Base-by-base conservation (phyloP, 805 yeast genomes). In the Danielia reshetovae region DNA sequence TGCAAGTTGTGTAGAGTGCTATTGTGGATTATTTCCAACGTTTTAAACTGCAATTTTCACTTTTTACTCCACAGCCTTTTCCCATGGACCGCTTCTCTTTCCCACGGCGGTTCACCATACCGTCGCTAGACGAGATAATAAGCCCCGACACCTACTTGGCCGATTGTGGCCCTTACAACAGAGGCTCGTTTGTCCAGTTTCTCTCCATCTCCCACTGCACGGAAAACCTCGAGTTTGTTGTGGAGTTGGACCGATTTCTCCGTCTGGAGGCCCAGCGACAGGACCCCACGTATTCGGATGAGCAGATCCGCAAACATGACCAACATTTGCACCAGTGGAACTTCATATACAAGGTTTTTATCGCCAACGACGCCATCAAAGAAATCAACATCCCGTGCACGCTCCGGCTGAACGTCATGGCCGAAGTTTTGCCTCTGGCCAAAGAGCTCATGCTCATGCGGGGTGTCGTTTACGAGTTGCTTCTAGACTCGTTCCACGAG, bases 211-310 rank as follows among this genome's bases (percentile, higher is more conserved):
- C 52, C 19, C 70, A 65, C 40, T 64, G 70, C 46, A 41, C 55
- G 29, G 70, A 65, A 38, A 64, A 63, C 45, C 50, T 55, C 23
- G 66, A 62, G 39, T 64, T 61, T 31, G 42, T 64, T 14, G 26
- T 53, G 17, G 57, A 51, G 27, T 36, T 57, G 14, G 54, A 55
- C 36, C 27, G 32, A 4, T 49, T 46, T 27, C 35, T 51, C 16
- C 18, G 30, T 5, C 14, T 29, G 6, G 13, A 23, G 15, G 30
- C 18, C n/a, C 13, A 18, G 18, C 35, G 47, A 34, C 38, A 46
- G 29, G 34, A 32, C 26, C 32, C 44, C 7, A 25, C 40, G 22
- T 31, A 38, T 10, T 39, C 38, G 22, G 46, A 35, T 30, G 29
- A 27, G 30, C 33, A 29, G 5, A 41, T 40, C 25, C 24, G 29